Base-by-base conservation (phyloP, 306 rosid genomes). In the Abrus pulchellus region DNA sequence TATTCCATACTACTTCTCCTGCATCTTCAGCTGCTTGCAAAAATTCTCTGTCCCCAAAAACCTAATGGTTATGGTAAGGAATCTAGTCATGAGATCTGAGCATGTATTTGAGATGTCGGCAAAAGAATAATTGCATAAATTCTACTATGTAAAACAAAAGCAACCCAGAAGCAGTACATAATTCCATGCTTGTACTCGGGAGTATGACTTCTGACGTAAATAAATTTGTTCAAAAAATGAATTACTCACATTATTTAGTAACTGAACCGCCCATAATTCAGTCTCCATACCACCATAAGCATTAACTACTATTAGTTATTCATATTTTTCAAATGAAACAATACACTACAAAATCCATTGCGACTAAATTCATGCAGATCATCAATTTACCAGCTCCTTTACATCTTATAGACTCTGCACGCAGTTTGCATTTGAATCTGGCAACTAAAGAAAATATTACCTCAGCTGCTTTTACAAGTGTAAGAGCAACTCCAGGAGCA, bases 401-500 rank as follows among this genome's bases (percentile, higher is more conserved):
- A 40, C 50, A 34, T 30, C 62, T 28, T 14, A 50, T 5, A 53
- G 50, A 47, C 65, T 63, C 41, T 7, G 2, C 62, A 38, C 28
- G 36, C 56, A 34, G n/a, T 41, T 65, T 0, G 20, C 54, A 59
- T 57, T 52, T 53, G 20, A 61, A 62, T 73, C 53, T 73, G 68
- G 55, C 28, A 73, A 60, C 59, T 9, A 13, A 5, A 41, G n/a
- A 59, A 71, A 79, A 5, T 57, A 44, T 62, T 86, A 90, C 94
- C 98, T 92, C 90, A 65, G 92, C 93, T 54, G 93, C 97, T 76
- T 84, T 92, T 14, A 79, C 87, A 68, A 92, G 97, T 9, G 92
- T 86, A 56, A 94, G 97, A 68, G 93, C 75, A 76, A 94, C 82
- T 64, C 98, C 98, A 49, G 97, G 90, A 75, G 97, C 94, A 80